Evolutionary conservation across 2,329 filamentous ascomycete species (phyloP).

Genomic region (Fusarium albidum): DNA sequence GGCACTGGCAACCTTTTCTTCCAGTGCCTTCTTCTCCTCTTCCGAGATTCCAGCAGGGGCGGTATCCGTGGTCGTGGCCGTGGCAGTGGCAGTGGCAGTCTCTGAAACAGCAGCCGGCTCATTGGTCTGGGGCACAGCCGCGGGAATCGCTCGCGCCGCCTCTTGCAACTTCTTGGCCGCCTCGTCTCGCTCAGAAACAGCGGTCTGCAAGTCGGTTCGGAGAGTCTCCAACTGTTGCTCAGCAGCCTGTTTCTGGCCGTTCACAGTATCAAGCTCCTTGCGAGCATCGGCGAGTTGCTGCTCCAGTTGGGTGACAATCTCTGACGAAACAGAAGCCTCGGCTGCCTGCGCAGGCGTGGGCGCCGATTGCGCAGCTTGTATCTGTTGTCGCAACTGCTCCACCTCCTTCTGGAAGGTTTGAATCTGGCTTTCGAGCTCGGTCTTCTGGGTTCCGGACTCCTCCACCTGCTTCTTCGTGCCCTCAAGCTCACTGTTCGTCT

Average conservation of each 20-base stretch:
- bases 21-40: constrained; percentile 67
- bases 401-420: constrained; percentile 53
- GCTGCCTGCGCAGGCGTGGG: constrained; percentile 46
- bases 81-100: constrained; percentile 19
- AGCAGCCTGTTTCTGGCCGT: constrained; percentile 73
- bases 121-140: constrained; percentile 46
- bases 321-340: constrained; percentile 49
- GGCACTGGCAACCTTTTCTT: constrained; percentile 67
- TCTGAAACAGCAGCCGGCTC: constrained; percentile 27
- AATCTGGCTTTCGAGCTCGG: constrained; percentile 53
- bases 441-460: constrained; percentile 43
- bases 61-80: constrained; percentile 28
- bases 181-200: constrained; percentile 70
- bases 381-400: constrained; percentile 48
- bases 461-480: constrained; percentile 52
- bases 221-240: constrained; percentile 67
- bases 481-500: constrained; percentile 63
- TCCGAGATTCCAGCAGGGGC: constrained; percentile 51
- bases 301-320: constrained; percentile 59
- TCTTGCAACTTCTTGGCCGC: constrained; percentile 54
- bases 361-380: constrained; percentile 45
- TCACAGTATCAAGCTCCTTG: constrained; percentile 72
- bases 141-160: constrained; percentile 51
- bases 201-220: constrained; percentile 66
- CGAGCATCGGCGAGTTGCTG: constrained; percentile 57